phyloP scores from a whole-genome alignment of 768 basidiomycete genomes.

The Trametes maxima region DNA sequence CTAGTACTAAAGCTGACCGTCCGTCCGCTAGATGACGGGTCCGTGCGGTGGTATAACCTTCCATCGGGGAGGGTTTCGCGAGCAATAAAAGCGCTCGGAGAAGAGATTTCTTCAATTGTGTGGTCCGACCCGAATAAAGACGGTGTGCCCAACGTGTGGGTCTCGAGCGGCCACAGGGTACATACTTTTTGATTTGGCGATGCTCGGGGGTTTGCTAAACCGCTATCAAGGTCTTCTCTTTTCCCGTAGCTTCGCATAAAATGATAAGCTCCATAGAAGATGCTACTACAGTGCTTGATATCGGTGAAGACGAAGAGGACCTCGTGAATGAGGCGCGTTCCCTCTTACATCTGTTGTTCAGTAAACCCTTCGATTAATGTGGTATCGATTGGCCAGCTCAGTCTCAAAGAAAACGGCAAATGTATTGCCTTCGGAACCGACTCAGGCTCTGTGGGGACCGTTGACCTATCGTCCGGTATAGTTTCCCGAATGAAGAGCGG shows the following conservation, averaged over 20 bases:
- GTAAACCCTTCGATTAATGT: conserved; percentile 17
- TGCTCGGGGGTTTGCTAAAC: neutral
- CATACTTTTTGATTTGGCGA: conserved; percentile 15
- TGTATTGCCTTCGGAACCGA: conserved; percentile 70
- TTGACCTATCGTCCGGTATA: conserved; percentile 55
- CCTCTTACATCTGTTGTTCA: neutral
- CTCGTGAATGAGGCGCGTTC: conserved; percentile 66
- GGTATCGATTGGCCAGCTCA: conserved; percentile 58
- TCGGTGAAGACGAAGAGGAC: conserved; percentile 57
- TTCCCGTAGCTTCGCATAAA: conserved; percentile 50
- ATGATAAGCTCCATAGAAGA: conserved; percentile 58
- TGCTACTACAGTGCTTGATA: conserved; percentile 45
- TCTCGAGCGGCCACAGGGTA: conserved; percentile 66
- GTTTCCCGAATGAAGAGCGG: conserved; percentile 60
- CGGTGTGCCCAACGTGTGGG: conserved; percentile 56
- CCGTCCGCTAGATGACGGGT: conserved; percentile 59
- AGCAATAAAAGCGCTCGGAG: conserved; percentile 58
- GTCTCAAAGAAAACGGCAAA: conserved; percentile 54
- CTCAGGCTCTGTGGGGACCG: conserved; percentile 64
- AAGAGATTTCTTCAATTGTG: conserved; percentile 65
- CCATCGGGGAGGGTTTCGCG: conserved; percentile 62
- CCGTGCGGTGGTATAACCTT: conserved; percentile 64
- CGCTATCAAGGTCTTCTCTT: conserved; percentile 37
- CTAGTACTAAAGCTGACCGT: conserved; percentile 1
- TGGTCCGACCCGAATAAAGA: conserved; percentile 45